Evolutionary conservation across 306 rosid species (phyloP).

Genomic region (Acmispon strigosus): DNA sequence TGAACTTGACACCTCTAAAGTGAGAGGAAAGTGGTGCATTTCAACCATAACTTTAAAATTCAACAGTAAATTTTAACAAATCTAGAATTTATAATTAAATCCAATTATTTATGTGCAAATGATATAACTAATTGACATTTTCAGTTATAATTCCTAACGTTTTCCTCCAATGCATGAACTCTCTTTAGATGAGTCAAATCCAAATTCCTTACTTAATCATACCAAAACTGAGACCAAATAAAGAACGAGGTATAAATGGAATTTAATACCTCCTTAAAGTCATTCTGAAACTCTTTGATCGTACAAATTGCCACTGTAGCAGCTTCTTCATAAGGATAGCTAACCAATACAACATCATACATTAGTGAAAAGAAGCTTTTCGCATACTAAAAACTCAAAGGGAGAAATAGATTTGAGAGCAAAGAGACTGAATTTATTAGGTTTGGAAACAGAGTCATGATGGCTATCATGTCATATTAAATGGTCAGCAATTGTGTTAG

Average conservation of each 20-base stretch:
- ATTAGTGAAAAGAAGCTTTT: not conserved
- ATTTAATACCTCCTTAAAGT: conserved; percentile 51
- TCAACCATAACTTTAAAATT: no score
- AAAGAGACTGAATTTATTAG: not conserved
- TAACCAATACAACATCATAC: conserved; percentile 12
- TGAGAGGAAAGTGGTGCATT: no score
- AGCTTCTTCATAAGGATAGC: conserved; percentile 65
- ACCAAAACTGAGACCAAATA: not conserved
- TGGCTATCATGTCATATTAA: not conserved
- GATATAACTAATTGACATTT: no score
- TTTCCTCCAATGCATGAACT: no score
- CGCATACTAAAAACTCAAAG: not conserved
- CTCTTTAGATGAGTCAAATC: not conserved
- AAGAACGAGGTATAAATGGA: not conserved
- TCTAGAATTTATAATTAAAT: no score
- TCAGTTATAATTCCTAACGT: no score
- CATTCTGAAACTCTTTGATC: conserved; percentile 42
- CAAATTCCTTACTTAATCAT: not conserved
- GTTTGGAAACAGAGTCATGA: not conserved
- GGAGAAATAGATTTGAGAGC: not conserved
- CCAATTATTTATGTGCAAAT: no score
- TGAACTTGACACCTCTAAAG: no score
- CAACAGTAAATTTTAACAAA: no score
- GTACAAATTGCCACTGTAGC: conserved; percentile 49
- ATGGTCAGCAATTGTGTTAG: not conserved